Base-by-base conservation (phyloP, 2,329 filamentous ascomycete genomes). In the Tricladium varicosporioides region DNA sequence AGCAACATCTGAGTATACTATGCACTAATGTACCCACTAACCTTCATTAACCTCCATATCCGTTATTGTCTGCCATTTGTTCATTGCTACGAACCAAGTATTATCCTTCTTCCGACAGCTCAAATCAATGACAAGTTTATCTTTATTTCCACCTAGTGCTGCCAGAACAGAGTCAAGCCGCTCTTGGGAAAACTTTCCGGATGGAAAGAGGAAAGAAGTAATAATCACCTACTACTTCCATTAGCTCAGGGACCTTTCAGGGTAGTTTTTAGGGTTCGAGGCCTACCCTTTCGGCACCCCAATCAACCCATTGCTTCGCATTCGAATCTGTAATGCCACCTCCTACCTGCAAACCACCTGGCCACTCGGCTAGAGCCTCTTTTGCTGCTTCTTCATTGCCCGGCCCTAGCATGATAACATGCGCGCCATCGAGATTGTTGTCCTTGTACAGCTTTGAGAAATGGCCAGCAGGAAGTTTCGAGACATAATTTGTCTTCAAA, bases 61-160 rank as follows among this genome's bases (percentile, higher is more conserved):
- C 1, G 94, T 97, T 55, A 97, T 87, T 1, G 91, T 96, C 79
- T 97, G 94, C 94, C 94, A 99, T 73, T 96, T 96, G 74, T 99
- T 91, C 88, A 96, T 99, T 54, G 94, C 93, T n/a, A 99, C 94
- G 68, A 89, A 92, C 94, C 94, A 99, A 42, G 78, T 87, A 55
- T 87, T 79, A 2, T 79, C 76, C 59, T 86, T 87, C 57, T 86
- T 81, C 51, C 94, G 85, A 71, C 94, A 99, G 74, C 92, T 96
- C 19, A 99, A 82, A 70, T 99, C 94, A 71, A 99, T 92, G 64
- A 99, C 93, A 49, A 99, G 84, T 74, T 90, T 94, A 49, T 79
- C 76, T 70, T 80, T 91, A 70, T 96, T 87, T 53, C 87, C 86
- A 22, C 80, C 87, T 5, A 99, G 80, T 1, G 86, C 83, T 19